These are phyloP conservation scores for Lepidium africanum DNA, from an alignment of 345 rosid species.

Conservation along the genomic window DNA sequence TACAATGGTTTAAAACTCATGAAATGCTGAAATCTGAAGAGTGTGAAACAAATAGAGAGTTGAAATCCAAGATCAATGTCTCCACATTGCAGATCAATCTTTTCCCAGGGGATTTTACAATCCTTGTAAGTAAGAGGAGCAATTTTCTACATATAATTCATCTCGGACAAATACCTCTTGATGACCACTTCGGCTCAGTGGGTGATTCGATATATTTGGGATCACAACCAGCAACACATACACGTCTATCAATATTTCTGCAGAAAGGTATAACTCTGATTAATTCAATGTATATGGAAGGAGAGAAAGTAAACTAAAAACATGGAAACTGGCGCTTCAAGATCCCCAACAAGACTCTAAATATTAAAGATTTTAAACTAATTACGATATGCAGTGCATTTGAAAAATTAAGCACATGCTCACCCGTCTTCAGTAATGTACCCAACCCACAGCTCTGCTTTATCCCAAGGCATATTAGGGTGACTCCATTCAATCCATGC, in stretches of 20 bases:
- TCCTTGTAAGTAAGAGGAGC: not conserved
- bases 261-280: constrained; percentile 1
- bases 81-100: not conserved
- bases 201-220: constrained; percentile 74
- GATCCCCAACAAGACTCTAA: not conserved
- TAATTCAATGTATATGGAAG: not conserved
- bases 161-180: constrained; percentile 39
- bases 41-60: not conserved
- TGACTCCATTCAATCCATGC: constrained; percentile 96
- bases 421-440: constrained; percentile 77
- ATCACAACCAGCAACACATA: constrained; percentile 76
- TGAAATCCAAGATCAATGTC: not conserved
- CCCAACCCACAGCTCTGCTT: constrained; percentile 90
- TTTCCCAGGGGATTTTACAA: not conserved
- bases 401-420: not conserved
- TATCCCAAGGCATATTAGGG: constrained; percentile 98
- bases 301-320: not conserved
- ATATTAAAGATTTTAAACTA: not conserved
- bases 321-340: not conserved
- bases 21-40: not conserved
- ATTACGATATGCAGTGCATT: not conserved
- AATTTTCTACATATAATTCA: not conserved
- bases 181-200: constrained; percentile 92
- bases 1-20: not conserved
- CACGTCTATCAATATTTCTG: constrained; percentile 59